Evolutionary conservation across 2,329 filamentous ascomycete genomes (phyloP).

Genomic region (Ophiosphaerella herpotricha): DNA sequence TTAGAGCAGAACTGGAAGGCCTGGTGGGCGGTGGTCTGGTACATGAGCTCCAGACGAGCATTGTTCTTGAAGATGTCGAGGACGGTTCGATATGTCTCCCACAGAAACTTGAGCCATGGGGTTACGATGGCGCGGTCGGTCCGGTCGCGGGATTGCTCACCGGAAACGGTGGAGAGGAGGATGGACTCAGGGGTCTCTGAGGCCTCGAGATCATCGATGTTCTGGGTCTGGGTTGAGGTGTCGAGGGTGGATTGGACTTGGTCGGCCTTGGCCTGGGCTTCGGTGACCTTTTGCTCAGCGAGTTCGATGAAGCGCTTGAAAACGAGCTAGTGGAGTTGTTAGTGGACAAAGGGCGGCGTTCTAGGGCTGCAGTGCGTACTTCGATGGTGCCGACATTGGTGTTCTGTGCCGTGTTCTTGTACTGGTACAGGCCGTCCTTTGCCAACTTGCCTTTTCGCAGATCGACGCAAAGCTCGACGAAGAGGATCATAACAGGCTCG

Average conservation of each 20-base stretch:
- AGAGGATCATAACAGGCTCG: slow-evolving; percentile 97
- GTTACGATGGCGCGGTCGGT: slow-evolving; percentile 98
- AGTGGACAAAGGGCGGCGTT: slow-evolving; percentile 5
- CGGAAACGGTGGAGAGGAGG: slow-evolving; percentile 94
- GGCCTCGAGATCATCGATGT: slow-evolving; percentile 93
- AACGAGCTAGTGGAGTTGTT: slow-evolving; percentile 61
- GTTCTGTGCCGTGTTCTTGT: slow-evolving; percentile 99
- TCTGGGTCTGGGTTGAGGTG: slow-evolving; percentile 71
- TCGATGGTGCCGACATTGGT: slow-evolving; percentile 98
- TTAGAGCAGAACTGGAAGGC: slow-evolving; percentile 99
- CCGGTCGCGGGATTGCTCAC: slow-evolving; percentile 94
- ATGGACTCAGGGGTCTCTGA: slow-evolving; percentile 98
- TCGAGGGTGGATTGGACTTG: slow-evolving; percentile 90
- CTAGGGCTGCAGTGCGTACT: slow-evolving; percentile 54
- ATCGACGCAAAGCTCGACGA: slow-evolving; percentile 96
- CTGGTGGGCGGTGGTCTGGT: slow-evolving; percentile 96
- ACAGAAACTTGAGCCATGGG: slow-evolving; percentile 98
- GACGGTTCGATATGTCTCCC: slow-evolving; percentile 98
- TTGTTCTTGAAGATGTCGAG: slow-evolving; percentile 99
- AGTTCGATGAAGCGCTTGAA: slow-evolving; percentile 98
- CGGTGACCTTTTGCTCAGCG: slow-evolving; percentile 92
- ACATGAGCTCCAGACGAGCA: slow-evolving; percentile 94
- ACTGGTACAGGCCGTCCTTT: slow-evolving; percentile 98
- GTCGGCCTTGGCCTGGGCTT: slow-evolving; percentile 93
- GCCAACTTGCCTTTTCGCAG: slow-evolving; percentile 97